Evolutionary conservation across 164 flowering plant species (phyloP).

Genomic region (Vitis rotundifolia): DNA sequence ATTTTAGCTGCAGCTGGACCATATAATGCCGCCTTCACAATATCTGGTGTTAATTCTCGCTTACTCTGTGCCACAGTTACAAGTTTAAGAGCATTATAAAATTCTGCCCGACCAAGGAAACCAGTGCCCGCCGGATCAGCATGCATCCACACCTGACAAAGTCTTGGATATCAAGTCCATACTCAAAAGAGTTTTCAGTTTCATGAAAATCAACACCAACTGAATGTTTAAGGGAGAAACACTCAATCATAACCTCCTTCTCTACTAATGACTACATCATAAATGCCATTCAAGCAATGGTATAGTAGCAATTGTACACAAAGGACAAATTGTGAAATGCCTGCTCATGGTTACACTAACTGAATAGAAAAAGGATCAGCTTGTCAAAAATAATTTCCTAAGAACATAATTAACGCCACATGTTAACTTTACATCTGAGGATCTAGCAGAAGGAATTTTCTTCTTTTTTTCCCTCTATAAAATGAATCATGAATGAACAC

Average conservation of each 20-base stretch:
- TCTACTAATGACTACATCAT: too few relatives aligned
- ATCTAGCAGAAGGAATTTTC: too few relatives aligned
- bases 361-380: not conserved
- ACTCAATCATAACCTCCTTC: too few relatives aligned
- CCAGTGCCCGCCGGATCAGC: conserved; percentile 78
- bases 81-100: conserved; percentile 90
- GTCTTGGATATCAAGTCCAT: too few relatives aligned
- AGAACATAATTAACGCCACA: not conserved
- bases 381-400: not conserved
- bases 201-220: too few relatives aligned
- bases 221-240: too few relatives aligned
- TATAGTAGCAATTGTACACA: too few relatives aligned
- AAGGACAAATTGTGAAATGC: not conserved
- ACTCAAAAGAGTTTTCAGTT: too few relatives aligned
- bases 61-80: conserved; percentile 96
- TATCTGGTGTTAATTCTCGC: conserved; percentile 84
- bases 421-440: too few relatives aligned
- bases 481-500: too few relatives aligned
- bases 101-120: conserved; percentile 83
- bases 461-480: too few relatives aligned
- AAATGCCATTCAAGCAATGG: too few relatives aligned
- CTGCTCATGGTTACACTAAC: not conserved
- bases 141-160: conserved; percentile 76
- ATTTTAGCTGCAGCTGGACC: conserved; percentile 94
- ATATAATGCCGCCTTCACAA: conserved; percentile 84